phyloP scores from a whole-genome alignment of 352 stramenopile species.

The Phytophthora crassamura region DNA sequence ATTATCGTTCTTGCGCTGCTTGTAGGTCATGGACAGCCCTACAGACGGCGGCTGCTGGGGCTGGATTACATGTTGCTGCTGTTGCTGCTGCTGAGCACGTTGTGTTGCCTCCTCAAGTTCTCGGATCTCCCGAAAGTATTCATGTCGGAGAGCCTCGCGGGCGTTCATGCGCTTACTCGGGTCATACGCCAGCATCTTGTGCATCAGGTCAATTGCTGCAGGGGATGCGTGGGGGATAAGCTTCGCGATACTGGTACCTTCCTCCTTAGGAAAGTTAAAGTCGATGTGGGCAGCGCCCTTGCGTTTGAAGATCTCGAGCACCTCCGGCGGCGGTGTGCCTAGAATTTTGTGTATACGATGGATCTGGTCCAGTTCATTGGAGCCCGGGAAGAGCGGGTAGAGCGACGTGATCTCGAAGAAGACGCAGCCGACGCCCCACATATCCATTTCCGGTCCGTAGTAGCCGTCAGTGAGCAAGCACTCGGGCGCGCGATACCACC shows the following conservation, averaged over 20 bases:
- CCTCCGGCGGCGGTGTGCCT: conserved; percentile 85
- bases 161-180: conserved; percentile 90
- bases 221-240: conserved; percentile 90
- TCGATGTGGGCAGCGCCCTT: conserved; percentile 93
- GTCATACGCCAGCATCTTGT: conserved; percentile 91
- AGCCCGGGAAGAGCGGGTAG: conserved; percentile 95
- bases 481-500: conserved; percentile 96
- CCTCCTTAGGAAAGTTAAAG: conserved; percentile 92
- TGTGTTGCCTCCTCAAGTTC: conserved; percentile 74
- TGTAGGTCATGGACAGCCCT: conserved; percentile 37
- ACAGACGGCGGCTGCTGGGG: conserved; percentile 29
- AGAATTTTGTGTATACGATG: conserved; percentile 95
- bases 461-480: conserved; percentile 96
- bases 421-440: conserved; percentile 96
- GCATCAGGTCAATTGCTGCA: conserved; percentile 89
- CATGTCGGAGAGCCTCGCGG: conserved; percentile 89
- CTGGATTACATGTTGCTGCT: conserved; percentile 42
- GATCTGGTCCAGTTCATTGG: conserved; percentile 96
- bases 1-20: conserved; percentile 65
- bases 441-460: conserved; percentile 96
- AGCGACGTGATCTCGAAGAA: conserved; percentile 96
- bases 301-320: conserved; percentile 92
- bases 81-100: conserved; percentile 42
- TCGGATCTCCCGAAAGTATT: conserved; percentile 91
- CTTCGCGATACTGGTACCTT: conserved; percentile 84